These are phyloP conservation scores for Malus orientalis DNA, from an alignment of 306 rosid genomes.

Conservation along the genomic window DNA sequence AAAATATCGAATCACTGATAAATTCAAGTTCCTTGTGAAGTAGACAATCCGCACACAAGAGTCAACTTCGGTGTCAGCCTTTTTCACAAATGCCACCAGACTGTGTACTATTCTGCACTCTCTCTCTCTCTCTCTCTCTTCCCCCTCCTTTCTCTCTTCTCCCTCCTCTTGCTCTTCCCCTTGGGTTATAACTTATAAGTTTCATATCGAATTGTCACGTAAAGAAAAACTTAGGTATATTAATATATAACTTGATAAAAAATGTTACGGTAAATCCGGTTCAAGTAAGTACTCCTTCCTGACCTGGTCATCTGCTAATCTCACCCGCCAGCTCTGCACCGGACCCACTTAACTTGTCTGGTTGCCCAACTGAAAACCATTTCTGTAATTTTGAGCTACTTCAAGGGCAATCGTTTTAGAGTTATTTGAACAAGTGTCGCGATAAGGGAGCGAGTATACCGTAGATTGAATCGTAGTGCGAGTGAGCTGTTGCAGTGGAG, in stretches of 20 bases:
- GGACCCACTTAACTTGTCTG: background rate
- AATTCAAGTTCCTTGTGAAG: background rate
- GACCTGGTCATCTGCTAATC: background rate
- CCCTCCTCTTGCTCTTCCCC: background rate
- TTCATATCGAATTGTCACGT: no score
- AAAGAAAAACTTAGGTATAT: no score
- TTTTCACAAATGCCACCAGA: conserved; percentile 20
- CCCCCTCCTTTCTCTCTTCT: background rate
- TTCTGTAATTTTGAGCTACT: background rate
- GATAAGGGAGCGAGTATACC: background rate
- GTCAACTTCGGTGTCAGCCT: conserved; percentile 55
- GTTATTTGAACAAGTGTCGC: background rate
- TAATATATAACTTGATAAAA: no score
- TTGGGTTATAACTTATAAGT: background rate
- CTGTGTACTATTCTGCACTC: background rate
- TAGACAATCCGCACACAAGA: conserved; percentile 29
- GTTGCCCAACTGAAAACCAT: background rate
- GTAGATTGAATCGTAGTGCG: background rate
- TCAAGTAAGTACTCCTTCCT: background rate
- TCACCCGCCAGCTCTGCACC: background rate
- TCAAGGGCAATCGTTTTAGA: background rate
- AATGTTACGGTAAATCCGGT: no score
- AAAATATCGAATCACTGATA: no score
- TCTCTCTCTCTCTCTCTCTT: background rate
- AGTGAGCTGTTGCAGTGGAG: background rate